Evolutionary conservation across 2,329 filamentous ascomycete genomes (phyloP).

Genomic region (Verticillium nonalfalfae): DNA sequence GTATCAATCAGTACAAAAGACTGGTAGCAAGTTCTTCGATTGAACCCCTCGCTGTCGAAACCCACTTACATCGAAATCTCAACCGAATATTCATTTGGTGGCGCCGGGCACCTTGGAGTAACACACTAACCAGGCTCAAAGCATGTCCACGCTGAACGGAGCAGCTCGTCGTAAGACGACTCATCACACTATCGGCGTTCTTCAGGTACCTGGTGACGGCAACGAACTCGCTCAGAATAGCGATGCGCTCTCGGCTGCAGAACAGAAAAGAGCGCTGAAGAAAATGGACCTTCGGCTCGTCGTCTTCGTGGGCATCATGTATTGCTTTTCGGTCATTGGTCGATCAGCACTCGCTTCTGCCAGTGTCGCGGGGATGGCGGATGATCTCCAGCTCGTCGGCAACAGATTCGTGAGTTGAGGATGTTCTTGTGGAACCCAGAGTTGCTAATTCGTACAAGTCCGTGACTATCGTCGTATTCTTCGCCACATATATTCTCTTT

Average conservation of each 20-base stretch:
- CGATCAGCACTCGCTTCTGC: constrained; percentile 70
- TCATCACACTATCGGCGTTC: neutral
- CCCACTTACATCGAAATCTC: no score
- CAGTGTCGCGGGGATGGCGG: constrained; percentile 59
- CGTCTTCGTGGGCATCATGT: constrained; percentile 56
- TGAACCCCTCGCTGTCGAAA: no score
- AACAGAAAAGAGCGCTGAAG: constrained; percentile 62
- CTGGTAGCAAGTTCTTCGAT: no score
- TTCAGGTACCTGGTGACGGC: neutral
- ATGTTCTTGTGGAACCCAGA: neutral
- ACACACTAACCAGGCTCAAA: neutral
- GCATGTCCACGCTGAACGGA: neutral
- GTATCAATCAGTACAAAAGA: no score
- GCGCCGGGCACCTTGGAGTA: no score
- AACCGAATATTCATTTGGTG: no score
- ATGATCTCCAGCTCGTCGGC: constrained; percentile 35
- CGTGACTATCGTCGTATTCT: constrained; percentile 68
- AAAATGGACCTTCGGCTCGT: constrained; percentile 63
- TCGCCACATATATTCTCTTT: constrained; percentile 65
- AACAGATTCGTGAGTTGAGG: constrained; percentile 32
- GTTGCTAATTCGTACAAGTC: constrained; percentile 26
- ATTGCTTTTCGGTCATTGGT: constrained; percentile 73
- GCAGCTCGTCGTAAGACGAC: neutral
- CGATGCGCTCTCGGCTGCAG: constrained; percentile 46
- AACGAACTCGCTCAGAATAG: neutral